phyloP scores from a whole-genome alignment of 78 protist species.

The Bigelowiella natans region DNA sequence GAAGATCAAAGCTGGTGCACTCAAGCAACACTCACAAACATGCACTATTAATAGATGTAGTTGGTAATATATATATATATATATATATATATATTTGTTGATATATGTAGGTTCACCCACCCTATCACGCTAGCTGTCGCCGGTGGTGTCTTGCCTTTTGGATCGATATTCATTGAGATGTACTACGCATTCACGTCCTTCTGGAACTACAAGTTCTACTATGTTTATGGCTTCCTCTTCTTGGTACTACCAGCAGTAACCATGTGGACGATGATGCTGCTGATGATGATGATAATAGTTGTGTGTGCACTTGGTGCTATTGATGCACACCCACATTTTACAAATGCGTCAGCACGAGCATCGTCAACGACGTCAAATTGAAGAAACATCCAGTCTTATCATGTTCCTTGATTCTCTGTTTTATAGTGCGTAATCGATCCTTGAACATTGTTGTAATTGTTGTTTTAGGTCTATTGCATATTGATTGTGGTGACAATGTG shows the following conservation, averaged over 20 bases:
- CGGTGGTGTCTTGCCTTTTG: background rate
- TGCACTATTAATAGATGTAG: background rate
- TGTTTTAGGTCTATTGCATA: background rate
- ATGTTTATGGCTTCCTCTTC: conserved; percentile 77
- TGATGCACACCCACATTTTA: background rate
- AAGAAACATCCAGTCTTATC: no score
- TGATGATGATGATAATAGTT: background rate
- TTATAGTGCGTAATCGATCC: no score
- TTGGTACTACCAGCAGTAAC: conserved; percentile 37
- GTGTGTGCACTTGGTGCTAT: background rate
- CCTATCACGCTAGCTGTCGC: background rate
- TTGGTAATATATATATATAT: conserved; percentile 1
- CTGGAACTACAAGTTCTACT: conserved; percentile 87
- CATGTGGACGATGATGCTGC: background rate
- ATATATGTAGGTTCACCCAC: background rate
- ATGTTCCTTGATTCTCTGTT: background rate
- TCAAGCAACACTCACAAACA: no score
- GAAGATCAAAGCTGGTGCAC: no score
- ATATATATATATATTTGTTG: background rate
- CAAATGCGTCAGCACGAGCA: no score
- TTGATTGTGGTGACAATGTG: background rate
- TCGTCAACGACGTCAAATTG: no score
- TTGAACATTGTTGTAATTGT: no score
- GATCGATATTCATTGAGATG: conserved; percentile 80
- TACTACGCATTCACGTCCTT: conserved; percentile 78